Conservation (phyloP, 495 filamentous ascomycete species). For the Aspergillus steynii region DNA sequence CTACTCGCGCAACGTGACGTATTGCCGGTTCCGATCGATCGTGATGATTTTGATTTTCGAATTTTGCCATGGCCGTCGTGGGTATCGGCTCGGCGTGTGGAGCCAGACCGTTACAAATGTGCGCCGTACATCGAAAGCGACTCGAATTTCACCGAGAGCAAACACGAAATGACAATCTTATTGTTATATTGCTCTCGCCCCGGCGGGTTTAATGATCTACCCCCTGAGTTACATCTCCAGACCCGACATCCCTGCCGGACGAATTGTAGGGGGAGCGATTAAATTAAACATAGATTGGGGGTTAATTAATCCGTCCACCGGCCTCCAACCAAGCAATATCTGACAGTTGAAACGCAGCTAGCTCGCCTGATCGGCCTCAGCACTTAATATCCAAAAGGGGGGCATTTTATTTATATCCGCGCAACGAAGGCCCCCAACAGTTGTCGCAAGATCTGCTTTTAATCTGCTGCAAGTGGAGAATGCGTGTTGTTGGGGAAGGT, state of each 20-base stretch:
- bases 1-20: constrained; percentile 12
- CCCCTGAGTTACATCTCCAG: background rate
- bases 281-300: background rate
- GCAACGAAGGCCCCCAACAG: background rate
- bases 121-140: background rate
- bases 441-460: background rate
- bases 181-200: background rate
- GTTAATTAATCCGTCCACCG: background rate
- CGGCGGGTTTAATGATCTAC: background rate
- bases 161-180: background rate
- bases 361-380: background rate
- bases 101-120: constrained; percentile 4
- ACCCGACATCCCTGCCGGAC: background rate
- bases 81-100: background rate
- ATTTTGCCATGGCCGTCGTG: background rate
- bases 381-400: background rate
- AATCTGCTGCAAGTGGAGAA: background rate
- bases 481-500: background rate
- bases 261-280: background rate
- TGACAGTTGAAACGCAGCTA: constrained; percentile 3
- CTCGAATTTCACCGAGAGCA: background rate
- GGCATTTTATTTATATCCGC: background rate
- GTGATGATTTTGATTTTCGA: constrained; percentile 5
- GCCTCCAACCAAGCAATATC: background rate
- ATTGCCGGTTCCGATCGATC: constrained; percentile 15